Evolutionary conservation across 2,329 filamentous ascomycete species (phyloP).

Genomic region (Penicillium concentricum): DNA sequence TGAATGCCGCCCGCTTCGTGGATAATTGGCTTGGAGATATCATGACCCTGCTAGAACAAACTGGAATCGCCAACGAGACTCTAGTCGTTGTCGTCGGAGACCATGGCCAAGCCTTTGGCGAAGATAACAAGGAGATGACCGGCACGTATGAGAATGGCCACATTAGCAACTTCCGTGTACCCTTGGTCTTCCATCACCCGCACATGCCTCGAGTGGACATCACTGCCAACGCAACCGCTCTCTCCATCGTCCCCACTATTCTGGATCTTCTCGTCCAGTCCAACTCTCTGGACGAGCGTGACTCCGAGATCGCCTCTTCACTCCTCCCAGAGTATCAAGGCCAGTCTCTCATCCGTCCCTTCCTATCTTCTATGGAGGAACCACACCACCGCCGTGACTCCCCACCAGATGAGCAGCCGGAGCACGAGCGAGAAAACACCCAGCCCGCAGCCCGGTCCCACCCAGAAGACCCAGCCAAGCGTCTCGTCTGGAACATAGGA

Average conservation of each 20-base stretch:
- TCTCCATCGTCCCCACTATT: slow-evolving; percentile 48
- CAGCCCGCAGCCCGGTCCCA: not conserved
- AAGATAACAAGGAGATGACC: slow-evolving; percentile 40
- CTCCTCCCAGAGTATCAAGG: slow-evolving; percentile 49
- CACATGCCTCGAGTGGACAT: slow-evolving; percentile 45
- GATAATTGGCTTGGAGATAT: slow-evolving; percentile 48
- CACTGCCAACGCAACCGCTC: slow-evolving; percentile 42
- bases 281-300: slow-evolving; percentile 38
- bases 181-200: slow-evolving; percentile 48
- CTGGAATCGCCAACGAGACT: slow-evolving; percentile 47
- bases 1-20: slow-evolving; percentile 47
- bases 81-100: slow-evolving; percentile 50
- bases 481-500: slow-evolving; percentile 36
- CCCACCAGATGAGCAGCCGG: not conserved
- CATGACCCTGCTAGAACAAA: slow-evolving; percentile 44
- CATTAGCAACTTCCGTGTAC: slow-evolving; percentile 48
- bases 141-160: slow-evolving; percentile 49
- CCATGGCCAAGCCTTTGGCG: slow-evolving; percentile 46
- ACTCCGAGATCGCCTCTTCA: slow-evolving; percentile 37
- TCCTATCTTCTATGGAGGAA: slow-evolving; percentile 20
- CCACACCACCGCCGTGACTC: slow-evolving; percentile 13
- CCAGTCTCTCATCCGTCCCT: slow-evolving; percentile 48
- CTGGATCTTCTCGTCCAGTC: slow-evolving; percentile 47
- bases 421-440: not conserved
- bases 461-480: slow-evolving; percentile 5